These are phyloP conservation scores for Gnaphalium uliginosum DNA, from an alignment of 129 eudicot genomes.

Conservation along the genomic window DNA sequence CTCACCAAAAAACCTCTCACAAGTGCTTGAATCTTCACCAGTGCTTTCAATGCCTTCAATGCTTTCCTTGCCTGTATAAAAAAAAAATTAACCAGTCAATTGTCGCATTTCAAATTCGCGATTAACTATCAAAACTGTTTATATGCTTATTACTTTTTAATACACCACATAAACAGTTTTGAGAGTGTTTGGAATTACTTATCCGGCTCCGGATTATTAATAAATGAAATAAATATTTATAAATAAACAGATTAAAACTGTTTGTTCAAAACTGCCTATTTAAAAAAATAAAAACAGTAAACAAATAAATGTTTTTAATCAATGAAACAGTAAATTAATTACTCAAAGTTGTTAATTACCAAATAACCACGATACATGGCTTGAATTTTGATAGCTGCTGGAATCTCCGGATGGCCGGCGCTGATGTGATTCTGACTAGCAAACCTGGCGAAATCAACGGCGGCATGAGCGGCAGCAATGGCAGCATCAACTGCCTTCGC, in stretches of 20 bases:
- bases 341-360: no score
- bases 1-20: constrained; percentile 85
- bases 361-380: constrained; percentile 63
- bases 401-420: constrained; percentile 39
- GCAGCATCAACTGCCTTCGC: constrained; percentile 78
- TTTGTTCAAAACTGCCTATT: not conserved
- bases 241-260: not conserved
- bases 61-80: constrained; percentile 79
- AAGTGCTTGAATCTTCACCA: constrained; percentile 89
- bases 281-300: not conserved
- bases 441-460: constrained; percentile 54
- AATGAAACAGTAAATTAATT: not conserved
- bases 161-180: no score
- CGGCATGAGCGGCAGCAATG: constrained; percentile 79
- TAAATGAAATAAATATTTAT: no score
- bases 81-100: constrained; percentile 16
- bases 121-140: not conserved
- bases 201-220: no score
- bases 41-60: constrained; percentile 68
- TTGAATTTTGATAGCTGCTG: constrained; percentile 75
- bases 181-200: no score
- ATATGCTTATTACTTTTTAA: not conserved
- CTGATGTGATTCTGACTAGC: constrained; percentile 47
- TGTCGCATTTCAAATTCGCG: not conserved
- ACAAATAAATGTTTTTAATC: not conserved